Evolutionary conservation across 2,329 filamentous ascomycete species (phyloP), one percentile per base, ranked within the genome.

Genomic region (Pleoardoris graminearum): DNA sequence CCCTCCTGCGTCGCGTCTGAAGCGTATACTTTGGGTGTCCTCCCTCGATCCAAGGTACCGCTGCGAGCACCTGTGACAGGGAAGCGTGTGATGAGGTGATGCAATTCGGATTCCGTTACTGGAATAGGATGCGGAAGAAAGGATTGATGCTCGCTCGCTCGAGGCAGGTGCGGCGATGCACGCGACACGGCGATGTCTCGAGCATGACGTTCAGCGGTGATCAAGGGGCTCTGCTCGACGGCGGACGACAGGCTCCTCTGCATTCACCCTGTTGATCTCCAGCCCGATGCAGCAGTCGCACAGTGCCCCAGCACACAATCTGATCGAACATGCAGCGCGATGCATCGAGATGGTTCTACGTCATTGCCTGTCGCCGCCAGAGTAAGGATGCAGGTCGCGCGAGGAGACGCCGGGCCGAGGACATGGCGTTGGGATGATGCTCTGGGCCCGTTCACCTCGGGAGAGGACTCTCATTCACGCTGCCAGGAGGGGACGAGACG

Each of bases 281-380:
- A n/a, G 14, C 39, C 39, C 10, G 14, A 45, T 16, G 21, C 41
- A 33, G 41, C 17, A 14, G 41, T 44, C 11, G 41, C 25, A 25
- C 37, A 21, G 5, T 21, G 14, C 46, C n/a, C n/a, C n/a, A n/a
- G n/a, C n/a, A n/a, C n/a, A n/a, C n/a, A n/a, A 38, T 27, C 14
- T 49, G 17, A 45, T 46, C 35, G 51, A 46, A 37, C 10, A 33
- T 45, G 43, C 14, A 25, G 16, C 30, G 29, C 22, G 17, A 33
- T 45, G 43, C 14, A 25, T 25, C 30, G 29, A 33, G 43, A 35
- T 17, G 21, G 30, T 1, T 25, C 14, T 57, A 54, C 57, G 57
- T 58, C 59, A 61, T 58, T 57, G 53, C 47, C 33, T 37, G 53
- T 32, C n/a, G 39, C 17, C 23, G 44, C 30, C 29, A 22, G 16